A percentile compares a stretch with the other conserved stretches of the same genome.
These are phyloP conservation scores for Erucastrum elatum DNA, from an alignment of 345 rosid genomes.

Conservation along the genomic window DNA sequence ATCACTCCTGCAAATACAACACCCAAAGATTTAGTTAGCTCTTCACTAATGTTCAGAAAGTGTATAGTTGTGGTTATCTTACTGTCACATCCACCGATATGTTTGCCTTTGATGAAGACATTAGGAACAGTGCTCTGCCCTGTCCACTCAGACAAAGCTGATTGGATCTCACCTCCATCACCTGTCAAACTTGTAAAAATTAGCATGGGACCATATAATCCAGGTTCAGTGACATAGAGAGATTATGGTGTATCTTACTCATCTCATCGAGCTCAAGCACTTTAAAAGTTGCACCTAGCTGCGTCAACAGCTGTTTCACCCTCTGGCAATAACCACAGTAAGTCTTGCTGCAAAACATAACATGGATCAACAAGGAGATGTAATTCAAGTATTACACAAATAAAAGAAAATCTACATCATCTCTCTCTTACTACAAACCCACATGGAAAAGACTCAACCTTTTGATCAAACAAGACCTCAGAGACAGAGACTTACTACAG, in stretches of 20 bases:
- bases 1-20: conserved; percentile 45
- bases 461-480: neutral
- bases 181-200: neutral
- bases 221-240: neutral
- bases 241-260: conserved; percentile 25
- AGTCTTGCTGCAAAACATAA: conserved; percentile 56
- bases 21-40: neutral
- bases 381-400: too few species aligned
- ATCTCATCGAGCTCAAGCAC: conserved; percentile 37
- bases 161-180: conserved; percentile 42
- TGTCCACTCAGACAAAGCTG: conserved; percentile 62
- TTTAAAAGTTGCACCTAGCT: conserved; percentile 34
- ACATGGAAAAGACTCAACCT: neutral
- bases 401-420: too few species aligned
- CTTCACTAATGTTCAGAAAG: neutral
- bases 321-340: conserved; percentile 58
- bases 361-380: too few species aligned
- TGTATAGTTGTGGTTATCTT: conserved; percentile 19
- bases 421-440: neutral
- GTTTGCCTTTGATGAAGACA: conserved; percentile 69
- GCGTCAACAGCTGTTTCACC: conserved; percentile 33
- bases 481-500: neutral
- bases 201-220: neutral
- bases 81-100: conserved; percentile 74
- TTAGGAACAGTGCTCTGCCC: conserved; percentile 64